Evolutionary conservation across 2,329 filamentous ascomycete genomes (phyloP).

Genomic region (Aspergillus fischeri): DNA sequence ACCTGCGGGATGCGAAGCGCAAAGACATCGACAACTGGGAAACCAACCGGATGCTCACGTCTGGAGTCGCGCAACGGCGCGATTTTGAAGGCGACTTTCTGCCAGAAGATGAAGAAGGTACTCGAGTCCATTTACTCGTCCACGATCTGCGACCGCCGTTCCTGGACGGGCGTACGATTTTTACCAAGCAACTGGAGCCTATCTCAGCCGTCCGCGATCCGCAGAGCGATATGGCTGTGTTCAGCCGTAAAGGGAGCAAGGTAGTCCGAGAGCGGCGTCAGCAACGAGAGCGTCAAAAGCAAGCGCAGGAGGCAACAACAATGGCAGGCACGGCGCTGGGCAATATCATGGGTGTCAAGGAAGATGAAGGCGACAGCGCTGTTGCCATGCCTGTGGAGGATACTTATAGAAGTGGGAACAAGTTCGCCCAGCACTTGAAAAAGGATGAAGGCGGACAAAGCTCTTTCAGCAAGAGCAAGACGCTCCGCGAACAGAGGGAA

Average conservation of each 20-base stretch:
- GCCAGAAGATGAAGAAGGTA: slow-evolving; percentile 79
- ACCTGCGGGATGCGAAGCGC: slow-evolving; percentile 57
- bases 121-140: slow-evolving; percentile 82
- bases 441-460: slow-evolving; percentile 77
- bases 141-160: slow-evolving; percentile 94
- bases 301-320: slow-evolving; percentile 92
- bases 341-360: slow-evolving; percentile 93
- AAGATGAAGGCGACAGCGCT: slow-evolving; percentile 83
- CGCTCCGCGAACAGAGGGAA: slow-evolving; percentile 83
- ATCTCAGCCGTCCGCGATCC: slow-evolving; percentile 88
- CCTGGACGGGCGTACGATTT: slow-evolving; percentile 88
- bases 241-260: slow-evolving; percentile 89
- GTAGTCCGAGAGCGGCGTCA: slow-evolving; percentile 89
- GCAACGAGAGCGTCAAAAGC: slow-evolving; percentile 87
- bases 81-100: slow-evolving; percentile 79
- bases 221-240: slow-evolving; percentile 98
- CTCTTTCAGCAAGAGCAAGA: slow-evolving; percentile 89
- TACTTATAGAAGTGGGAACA: slow-evolving; percentile 62
- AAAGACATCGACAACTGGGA: slow-evolving; percentile 98
- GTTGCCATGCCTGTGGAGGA: slow-evolving; percentile 71
- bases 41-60: slow-evolving; percentile 96
- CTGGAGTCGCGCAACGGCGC: slow-evolving; percentile 85
- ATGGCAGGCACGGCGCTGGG: slow-evolving; percentile 87
- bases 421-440: slow-evolving; percentile 88
- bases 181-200: slow-evolving; percentile 94